These are phyloP conservation scores for Ogataea pini DNA, from an alignment of 805 yeast species.

Conservation along the genomic window DNA sequence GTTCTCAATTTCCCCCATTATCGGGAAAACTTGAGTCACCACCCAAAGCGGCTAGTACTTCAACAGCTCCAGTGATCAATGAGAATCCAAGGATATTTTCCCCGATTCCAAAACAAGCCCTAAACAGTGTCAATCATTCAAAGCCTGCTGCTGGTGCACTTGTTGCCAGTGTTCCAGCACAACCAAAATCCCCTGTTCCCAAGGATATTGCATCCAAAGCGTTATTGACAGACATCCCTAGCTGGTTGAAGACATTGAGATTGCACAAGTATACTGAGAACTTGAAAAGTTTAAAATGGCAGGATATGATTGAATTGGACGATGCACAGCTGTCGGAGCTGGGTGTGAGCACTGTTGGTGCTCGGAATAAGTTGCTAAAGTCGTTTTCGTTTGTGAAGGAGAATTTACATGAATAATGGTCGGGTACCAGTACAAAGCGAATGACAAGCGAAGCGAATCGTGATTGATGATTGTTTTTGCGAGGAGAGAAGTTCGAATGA, in stretches of 20 bases:
- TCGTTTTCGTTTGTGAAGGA: slow-evolving; percentile 83
- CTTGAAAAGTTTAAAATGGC: slow-evolving; percentile 75
- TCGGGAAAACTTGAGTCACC: slow-evolving; percentile 13
- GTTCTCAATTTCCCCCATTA: slow-evolving; percentile 3
- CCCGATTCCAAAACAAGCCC: slow-evolving; percentile 20
- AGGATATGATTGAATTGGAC: slow-evolving; percentile 65
- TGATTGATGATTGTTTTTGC: neutral
- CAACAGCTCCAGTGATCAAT: neutral
- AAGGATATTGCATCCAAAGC: slow-evolving; percentile 53
- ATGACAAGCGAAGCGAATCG: neutral
- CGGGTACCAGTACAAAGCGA: slow-evolving; percentile 1
- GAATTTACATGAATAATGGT: slow-evolving; percentile 32
- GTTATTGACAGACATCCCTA: slow-evolving; percentile 75
- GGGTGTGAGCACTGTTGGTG: slow-evolving; percentile 95
- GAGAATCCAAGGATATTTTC: slow-evolving; percentile 10
- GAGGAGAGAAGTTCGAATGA: no score
- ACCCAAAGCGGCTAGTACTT: neutral
- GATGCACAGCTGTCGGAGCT: slow-evolving; percentile 69
- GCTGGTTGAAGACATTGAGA: slow-evolving; percentile 87
- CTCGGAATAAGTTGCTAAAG: slow-evolving; percentile 88
- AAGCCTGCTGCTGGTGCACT: slow-evolving; percentile 5
- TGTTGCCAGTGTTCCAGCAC: slow-evolving; percentile 11
- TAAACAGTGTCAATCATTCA: slow-evolving; percentile 6
- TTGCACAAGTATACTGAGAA: slow-evolving; percentile 93
- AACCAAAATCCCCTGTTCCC: slow-evolving; percentile 45